Percentiles rank a stretch among this genome's conserved stretches.
phyloP scores from a whole-genome alignment of 352 stramenopile genomes.

The Phytophthora sansomeana region DNA sequence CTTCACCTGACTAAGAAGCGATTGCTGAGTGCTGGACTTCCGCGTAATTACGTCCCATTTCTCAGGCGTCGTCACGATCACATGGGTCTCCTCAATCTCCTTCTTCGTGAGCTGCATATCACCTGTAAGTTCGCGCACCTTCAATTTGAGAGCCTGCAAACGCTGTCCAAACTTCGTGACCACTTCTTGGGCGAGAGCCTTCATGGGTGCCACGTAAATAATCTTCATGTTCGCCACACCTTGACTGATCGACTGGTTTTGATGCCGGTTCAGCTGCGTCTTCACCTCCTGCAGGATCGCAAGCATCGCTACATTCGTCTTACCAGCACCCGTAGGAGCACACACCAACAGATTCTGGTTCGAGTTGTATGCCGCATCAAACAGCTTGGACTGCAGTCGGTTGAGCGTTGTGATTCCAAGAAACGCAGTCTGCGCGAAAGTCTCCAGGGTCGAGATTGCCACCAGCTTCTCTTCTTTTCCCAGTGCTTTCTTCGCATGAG shows the following conservation, averaged over 20 bases:
- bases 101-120: constrained; percentile 98
- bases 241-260: constrained; percentile 32
- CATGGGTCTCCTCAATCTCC: constrained; percentile 95
- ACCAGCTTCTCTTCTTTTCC: constrained; percentile 66
- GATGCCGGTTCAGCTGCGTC: constrained; percentile 59
- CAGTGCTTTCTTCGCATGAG: constrained; percentile 69
- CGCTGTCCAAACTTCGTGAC: constrained; percentile 98
- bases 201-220: constrained; percentile 98
- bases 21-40: constrained; percentile 95
- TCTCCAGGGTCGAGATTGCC: constrained; percentile 68
- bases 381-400: constrained; percentile 98
- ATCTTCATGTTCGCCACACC: constrained; percentile 90
- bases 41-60: constrained; percentile 99
- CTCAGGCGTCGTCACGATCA: constrained; percentile 99
- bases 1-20: constrained; percentile 90
- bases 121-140: constrained; percentile 95
- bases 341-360: constrained; percentile 98
- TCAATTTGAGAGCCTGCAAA: constrained; percentile 62
- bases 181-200: constrained; percentile 98
- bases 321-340: constrained; percentile 94
- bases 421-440: constrained; percentile 83
- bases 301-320: constrained; percentile 99
- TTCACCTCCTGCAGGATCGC: constrained; percentile 94
- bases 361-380: constrained; percentile 95
- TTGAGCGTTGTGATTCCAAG: constrained; percentile 92